phyloP scores from a whole-genome alignment of 257 asterid species.

The Cinchona pubescens region DNA sequence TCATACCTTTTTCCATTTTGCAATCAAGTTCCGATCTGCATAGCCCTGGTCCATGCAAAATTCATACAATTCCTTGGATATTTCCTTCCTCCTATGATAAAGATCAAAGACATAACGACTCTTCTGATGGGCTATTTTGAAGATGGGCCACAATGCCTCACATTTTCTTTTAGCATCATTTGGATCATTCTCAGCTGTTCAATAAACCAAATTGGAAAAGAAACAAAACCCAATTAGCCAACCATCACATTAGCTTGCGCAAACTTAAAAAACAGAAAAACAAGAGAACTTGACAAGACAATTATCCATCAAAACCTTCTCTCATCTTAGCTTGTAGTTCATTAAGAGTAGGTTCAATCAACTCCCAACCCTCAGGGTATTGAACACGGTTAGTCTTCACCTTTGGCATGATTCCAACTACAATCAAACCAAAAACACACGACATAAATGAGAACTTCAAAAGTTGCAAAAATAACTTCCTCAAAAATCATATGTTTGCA shows the following conservation, averaged over 20 bases:
- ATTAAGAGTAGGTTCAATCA: slow-evolving; percentile 81
- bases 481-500: background rate
- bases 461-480: background rate
- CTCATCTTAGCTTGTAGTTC: slow-evolving; percentile 92
- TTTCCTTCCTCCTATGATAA: slow-evolving; percentile 71
- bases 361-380: slow-evolving; percentile 89
- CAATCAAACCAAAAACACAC: slow-evolving; percentile 6
- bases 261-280: background rate
- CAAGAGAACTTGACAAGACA: background rate
- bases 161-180: slow-evolving; percentile 84
- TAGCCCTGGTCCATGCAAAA: slow-evolving; percentile 93
- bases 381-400: slow-evolving; percentile 80
- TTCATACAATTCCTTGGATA: slow-evolving; percentile 78
- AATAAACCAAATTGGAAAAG: slow-evolving; percentile 1
- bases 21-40: slow-evolving; percentile 85
- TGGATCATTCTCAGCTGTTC: slow-evolving; percentile 82
- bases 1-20: slow-evolving; percentile 85
- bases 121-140: slow-evolving; percentile 90
- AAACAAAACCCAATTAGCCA: background rate
- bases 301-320: slow-evolving; percentile 49
- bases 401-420: slow-evolving; percentile 74
- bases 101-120: slow-evolving; percentile 82
- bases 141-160: slow-evolving; percentile 89
- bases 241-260: too few relatives aligned
- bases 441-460: background rate